A percentile compares a stretch with the other conserved stretches of the same genome.
Conservation (phyloP, 2,329 filamentous ascomycete genomes). For the Zymoseptoria ardabiliae region DNA sequence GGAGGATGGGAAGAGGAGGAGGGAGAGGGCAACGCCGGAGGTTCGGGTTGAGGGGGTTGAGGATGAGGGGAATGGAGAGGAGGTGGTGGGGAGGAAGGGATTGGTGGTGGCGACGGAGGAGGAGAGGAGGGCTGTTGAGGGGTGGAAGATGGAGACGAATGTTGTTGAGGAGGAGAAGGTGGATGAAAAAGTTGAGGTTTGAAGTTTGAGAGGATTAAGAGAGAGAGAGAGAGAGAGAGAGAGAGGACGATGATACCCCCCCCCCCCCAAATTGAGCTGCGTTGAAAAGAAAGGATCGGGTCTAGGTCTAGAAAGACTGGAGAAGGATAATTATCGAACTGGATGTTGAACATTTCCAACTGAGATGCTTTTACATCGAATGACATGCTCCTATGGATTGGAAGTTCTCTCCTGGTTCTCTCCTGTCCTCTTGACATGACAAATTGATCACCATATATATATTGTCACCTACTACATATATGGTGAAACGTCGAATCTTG, state of each 20-base stretch:
- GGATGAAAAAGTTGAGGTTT: background rate
- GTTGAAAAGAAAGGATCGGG: background rate
- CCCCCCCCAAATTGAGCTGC: background rate
- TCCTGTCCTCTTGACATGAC: too few relatives aligned
- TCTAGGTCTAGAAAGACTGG: background rate
- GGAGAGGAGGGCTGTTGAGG: background rate
- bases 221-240: background rate
- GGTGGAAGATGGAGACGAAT: background rate
- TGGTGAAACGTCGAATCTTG: too few relatives aligned
- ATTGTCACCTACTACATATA: too few relatives aligned
- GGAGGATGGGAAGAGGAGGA: slow-evolving; percentile 8
- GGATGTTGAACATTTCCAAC: background rate
- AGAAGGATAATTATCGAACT: background rate
- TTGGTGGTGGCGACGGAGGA: background rate
- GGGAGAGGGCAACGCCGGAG: slow-evolving; percentile 21
- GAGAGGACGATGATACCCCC: background rate
- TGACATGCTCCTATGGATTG: too few relatives aligned
- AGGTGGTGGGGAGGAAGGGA: background rate
- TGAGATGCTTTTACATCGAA: too few relatives aligned
- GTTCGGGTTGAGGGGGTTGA: slow-evolving; percentile 22
- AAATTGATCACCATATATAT: too few relatives aligned
- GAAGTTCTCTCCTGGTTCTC: too few relatives aligned
- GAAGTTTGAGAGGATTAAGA: background rate
- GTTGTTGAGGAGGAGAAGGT: background rate
- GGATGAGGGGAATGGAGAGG: background rate